phyloP scores from a whole-genome alignment of 768 basidiomycete genomes.

The Boletus fagicola region DNA sequence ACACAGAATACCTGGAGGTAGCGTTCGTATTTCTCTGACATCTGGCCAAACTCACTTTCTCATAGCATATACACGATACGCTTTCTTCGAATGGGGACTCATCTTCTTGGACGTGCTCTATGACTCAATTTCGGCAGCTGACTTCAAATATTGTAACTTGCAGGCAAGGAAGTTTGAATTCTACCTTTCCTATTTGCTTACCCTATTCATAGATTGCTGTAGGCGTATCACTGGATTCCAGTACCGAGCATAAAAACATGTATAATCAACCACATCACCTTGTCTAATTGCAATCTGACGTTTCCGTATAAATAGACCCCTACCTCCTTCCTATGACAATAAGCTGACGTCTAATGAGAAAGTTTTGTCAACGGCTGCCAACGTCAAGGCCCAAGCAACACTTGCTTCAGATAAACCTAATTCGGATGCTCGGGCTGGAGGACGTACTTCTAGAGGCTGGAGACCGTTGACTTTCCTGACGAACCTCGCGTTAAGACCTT shows the following conservation, averaged over 20 bases:
- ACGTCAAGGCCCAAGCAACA: not conserved
- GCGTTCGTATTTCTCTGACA: conserved; percentile 14
- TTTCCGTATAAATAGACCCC: conserved; percentile 21
- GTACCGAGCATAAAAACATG: conserved; percentile 37
- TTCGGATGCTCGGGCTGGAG: not conserved
- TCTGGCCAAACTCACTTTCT: not conserved
- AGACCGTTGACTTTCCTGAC: not conserved
- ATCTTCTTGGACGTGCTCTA: conserved; percentile 72
- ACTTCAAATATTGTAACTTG: conserved; percentile 53
- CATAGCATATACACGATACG: conserved; percentile 80
- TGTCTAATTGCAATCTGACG: conserved; percentile 29
- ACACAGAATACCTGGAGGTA: conserved; percentile 74
- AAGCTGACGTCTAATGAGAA: conserved; percentile 4
- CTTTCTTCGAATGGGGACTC: conserved; percentile 86
- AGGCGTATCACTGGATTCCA: conserved; percentile 29
- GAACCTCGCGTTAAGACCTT: conserved; percentile 10
- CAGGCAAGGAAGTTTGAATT: conserved; percentile 40
- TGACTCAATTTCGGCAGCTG: conserved; percentile 63
- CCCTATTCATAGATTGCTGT: conserved; percentile 18
- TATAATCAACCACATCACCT: conserved; percentile 45
- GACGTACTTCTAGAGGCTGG: not conserved
- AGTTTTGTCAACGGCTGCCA: not conserved
- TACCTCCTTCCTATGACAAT: conserved; percentile 6
- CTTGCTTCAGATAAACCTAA: not conserved
- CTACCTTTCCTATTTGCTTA: not conserved